These are phyloP conservation scores for Serendipita sp. DNA, from an alignment of 768 basidiomycete genomes.

Conservation along the genomic window DNA sequence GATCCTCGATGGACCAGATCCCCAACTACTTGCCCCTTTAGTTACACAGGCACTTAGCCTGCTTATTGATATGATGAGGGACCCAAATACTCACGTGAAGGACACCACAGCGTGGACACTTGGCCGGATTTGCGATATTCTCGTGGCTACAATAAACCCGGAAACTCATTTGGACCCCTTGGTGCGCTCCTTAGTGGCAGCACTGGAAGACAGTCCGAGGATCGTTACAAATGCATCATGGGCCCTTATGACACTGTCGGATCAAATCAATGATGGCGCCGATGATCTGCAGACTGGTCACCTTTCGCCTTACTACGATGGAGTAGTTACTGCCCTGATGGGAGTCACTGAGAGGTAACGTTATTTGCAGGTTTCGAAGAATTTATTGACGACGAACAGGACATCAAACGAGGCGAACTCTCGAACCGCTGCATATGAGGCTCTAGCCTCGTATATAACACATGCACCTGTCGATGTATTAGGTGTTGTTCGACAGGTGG, in stretches of 20 bases:
- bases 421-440: slow-evolving; percentile 91
- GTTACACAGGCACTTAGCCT: slow-evolving; percentile 88
- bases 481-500: slow-evolving; percentile 63
- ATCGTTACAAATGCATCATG: slow-evolving; percentile 92
- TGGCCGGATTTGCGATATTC: slow-evolving; percentile 81
- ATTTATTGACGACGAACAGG: slow-evolving; percentile 21
- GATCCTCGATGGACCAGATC: slow-evolving; percentile 92
- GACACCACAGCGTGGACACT: slow-evolving; percentile 98
- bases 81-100: slow-evolving; percentile 70
- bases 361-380: neutral
- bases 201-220: slow-evolving; percentile 63
- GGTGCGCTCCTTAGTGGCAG: slow-evolving; percentile 65
- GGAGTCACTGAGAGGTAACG: slow-evolving; percentile 69
- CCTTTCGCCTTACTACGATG: slow-evolving; percentile 81
- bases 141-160: slow-evolving; percentile 73
- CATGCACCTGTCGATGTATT: slow-evolving; percentile 70
- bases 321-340: slow-evolving; percentile 68
- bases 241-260: slow-evolving; percentile 88
- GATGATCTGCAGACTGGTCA: slow-evolving; percentile 38
- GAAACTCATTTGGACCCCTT: slow-evolving; percentile 76
- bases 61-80: slow-evolving; percentile 89
- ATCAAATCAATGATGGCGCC: slow-evolving; percentile 61
- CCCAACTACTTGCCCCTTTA: slow-evolving; percentile 68
- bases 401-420: slow-evolving; percentile 79
- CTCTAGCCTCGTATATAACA: slow-evolving; percentile 72